phyloP scores from a whole-genome alignment of 768 basidiomycete species.

The Xerocomus potaroensis region DNA sequence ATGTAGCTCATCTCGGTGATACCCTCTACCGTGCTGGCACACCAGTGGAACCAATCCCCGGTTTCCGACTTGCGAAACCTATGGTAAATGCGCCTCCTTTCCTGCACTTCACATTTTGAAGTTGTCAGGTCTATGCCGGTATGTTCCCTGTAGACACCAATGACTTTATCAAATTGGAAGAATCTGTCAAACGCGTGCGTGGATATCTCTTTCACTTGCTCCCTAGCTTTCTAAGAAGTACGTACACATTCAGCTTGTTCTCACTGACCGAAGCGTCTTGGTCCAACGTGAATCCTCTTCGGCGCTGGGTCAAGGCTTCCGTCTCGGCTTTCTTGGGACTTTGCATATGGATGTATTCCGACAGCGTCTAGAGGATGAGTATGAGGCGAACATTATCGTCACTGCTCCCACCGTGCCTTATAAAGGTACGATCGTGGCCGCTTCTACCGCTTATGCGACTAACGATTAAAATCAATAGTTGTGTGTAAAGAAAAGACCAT shows the following conservation, averaged over 20 bases:
- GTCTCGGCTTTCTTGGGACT: conserved; percentile 93
- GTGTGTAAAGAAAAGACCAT: conserved; percentile 61
- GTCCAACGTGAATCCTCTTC: conserved; percentile 89
- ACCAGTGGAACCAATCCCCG: conserved; percentile 77
- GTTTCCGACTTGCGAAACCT: conserved; percentile 87
- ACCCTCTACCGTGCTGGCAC: conserved; percentile 78
- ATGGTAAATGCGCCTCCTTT: conserved; percentile 56
- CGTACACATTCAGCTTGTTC: conserved; percentile 52
- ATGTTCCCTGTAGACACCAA: conserved; percentile 89
- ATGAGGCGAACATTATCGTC: conserved; percentile 89
- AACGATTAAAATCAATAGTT: conserved; percentile 42
- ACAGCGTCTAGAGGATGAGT: conserved; percentile 95
- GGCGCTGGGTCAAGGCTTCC: conserved; percentile 91
- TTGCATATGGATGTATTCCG: conserved; percentile 97
- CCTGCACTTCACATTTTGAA: not conserved
- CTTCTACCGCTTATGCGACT: not conserved
- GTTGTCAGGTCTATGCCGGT: conserved; percentile 80
- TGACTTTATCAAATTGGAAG: conserved; percentile 92
- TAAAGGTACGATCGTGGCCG: conserved; percentile 47
- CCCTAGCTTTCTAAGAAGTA: conserved; percentile 7
- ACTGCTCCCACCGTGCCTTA: conserved; percentile 97
- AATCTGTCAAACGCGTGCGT: conserved; percentile 85
- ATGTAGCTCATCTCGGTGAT: conserved; percentile 86
- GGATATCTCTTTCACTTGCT: not conserved
- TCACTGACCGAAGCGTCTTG: conserved; percentile 86